These are phyloP conservation scores for Domatiomyces catenatus DNA, from an alignment of 2,329 filamentous ascomycete species.

Conservation along the genomic window DNA sequence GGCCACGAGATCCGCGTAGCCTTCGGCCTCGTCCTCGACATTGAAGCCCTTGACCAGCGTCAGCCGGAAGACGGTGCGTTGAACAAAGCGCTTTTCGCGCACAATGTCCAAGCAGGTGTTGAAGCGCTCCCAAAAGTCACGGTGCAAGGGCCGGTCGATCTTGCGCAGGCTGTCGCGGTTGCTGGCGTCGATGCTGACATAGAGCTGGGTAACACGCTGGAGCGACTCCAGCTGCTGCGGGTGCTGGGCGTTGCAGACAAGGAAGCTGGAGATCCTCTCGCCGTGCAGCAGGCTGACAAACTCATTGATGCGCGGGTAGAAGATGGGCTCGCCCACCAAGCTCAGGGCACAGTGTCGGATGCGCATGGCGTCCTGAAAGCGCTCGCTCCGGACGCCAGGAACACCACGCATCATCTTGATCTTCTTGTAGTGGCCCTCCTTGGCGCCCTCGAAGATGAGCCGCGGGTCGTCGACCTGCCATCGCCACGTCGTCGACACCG, in stretches of 20 bases:
- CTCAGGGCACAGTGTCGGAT: constrained; percentile 87
- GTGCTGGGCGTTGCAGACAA: constrained; percentile 95
- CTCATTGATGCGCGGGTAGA: constrained; percentile 94
- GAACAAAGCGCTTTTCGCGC: constrained; percentile 63
- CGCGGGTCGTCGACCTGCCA: constrained; percentile 90
- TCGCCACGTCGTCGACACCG: constrained; percentile 89
- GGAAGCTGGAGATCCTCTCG: constrained; percentile 79
- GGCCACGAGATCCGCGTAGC: constrained; percentile 80
- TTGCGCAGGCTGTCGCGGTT: constrained; percentile 74
- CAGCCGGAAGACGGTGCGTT: constrained; percentile 85
- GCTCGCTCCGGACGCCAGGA: constrained; percentile 77
- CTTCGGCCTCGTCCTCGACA: constrained; percentile 78
- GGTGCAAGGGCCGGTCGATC: constrained; percentile 82
- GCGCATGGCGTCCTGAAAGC: constrained; percentile 81
- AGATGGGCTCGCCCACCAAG: constrained; percentile 93
- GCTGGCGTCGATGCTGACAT: constrained; percentile 89
- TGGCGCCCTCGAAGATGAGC: constrained; percentile 77
- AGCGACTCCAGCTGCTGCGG: constrained; percentile 75
- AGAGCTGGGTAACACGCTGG: constrained; percentile 80
- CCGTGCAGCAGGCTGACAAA: constrained; percentile 69
- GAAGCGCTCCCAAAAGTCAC: constrained; percentile 97
- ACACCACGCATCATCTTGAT: constrained; percentile 95
- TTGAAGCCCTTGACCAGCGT: constrained; percentile 98
- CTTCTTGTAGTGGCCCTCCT: constrained; percentile 85
- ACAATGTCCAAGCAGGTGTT: constrained; percentile 79